These are phyloP conservation scores for Plantago coronopus DNA, from an alignment of 305 asterid species.

Conservation along the genomic window DNA sequence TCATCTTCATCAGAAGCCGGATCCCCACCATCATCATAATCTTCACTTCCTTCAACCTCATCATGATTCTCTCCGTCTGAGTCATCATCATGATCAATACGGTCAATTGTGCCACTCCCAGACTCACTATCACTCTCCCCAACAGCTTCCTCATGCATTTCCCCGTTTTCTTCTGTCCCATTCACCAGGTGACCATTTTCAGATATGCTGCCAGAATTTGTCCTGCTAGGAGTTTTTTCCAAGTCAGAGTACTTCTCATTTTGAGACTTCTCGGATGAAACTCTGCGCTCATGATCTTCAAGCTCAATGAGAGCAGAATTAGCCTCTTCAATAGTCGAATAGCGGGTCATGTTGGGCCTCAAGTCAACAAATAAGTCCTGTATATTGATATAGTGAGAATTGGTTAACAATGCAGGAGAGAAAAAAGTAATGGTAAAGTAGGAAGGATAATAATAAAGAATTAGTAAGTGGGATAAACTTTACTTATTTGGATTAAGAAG, in stretches of 20 bases:
- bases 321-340: slow-evolving; percentile 76
- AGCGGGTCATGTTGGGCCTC: slow-evolving; percentile 90
- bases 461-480: no score
- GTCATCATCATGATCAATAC: slow-evolving; percentile 58
- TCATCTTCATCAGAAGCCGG: slow-evolving; percentile 91
- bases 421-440: slow-evolving; percentile 1
- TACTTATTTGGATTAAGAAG: no score
- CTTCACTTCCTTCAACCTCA: slow-evolving; percentile 71
- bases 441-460: no score
- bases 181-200: slow-evolving; percentile 54
- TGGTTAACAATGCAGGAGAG: slow-evolving; percentile 26
- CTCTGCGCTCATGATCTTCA: slow-evolving; percentile 78
- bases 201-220: slow-evolving; percentile 43
- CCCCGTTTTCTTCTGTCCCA: slow-evolving; percentile 72
- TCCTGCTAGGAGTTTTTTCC: slow-evolving; percentile 47
- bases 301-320: slow-evolving; percentile 72
- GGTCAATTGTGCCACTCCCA: slow-evolving; percentile 71
- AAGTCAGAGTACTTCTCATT: slow-evolving; percentile 55
- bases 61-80: slow-evolving; percentile 68
- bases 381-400: no score
- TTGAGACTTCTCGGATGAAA: slow-evolving; percentile 64
- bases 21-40: slow-evolving; percentile 57
- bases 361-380: slow-evolving; percentile 91
- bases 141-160: slow-evolving; percentile 48
- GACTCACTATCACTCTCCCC: slow-evolving; percentile 84